Evolutionary conservation across 768 basidiomycete genomes (phyloP), one percentile per base, ranked within the genome.

Genomic region (Xerocomellus intermedius): DNA sequence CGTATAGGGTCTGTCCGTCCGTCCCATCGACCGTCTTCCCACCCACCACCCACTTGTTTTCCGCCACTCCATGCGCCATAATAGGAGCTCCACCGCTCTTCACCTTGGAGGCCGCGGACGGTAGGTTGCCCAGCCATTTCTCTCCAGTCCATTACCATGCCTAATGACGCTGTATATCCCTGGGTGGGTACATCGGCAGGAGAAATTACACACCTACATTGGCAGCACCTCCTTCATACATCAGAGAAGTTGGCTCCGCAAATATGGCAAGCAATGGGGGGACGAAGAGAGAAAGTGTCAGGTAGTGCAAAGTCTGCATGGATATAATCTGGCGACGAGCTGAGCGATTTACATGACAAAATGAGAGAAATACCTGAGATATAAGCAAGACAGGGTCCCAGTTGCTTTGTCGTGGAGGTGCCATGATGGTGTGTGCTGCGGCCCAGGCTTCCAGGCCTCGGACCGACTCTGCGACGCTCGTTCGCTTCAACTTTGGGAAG

Each of bases 111-210:
- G 26, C 82, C 82, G 52, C 80, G 81, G 21, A 89, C 83, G 0
- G 94, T 94, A 4, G 90, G 84, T 48, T 82, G 74, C 5, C 93
- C 90, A 1, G 94, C 89, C 84, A 99, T 87, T 71, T 98, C 91
- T 43, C 94, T 81, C 97, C 97, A 99, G 73, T 98, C 95, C 86
- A 99, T 93, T 36, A 98, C 77, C 87, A 94, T 91, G 4, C 87
- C 89, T 87, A 57, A 52, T 49, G 43, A 50, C 30, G 43, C 56
- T 48, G 51, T 47, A 19, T 54, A 19, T 48, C 43, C 19, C 36
- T 50, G 37, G 19, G 41, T 26, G 37, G n/a, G 32, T 32, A 35
- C 16, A 28, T 30, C 26, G 37, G 22, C 8, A 16, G 46, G 19
- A 13, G 14, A 37, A 33, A 59, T 48, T 54, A 70, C 85, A 56